Evolutionary conservation across 1,284 basidiomycete species (phyloP).

Genomic region (Filobasidium uniguttulatum): DNA sequence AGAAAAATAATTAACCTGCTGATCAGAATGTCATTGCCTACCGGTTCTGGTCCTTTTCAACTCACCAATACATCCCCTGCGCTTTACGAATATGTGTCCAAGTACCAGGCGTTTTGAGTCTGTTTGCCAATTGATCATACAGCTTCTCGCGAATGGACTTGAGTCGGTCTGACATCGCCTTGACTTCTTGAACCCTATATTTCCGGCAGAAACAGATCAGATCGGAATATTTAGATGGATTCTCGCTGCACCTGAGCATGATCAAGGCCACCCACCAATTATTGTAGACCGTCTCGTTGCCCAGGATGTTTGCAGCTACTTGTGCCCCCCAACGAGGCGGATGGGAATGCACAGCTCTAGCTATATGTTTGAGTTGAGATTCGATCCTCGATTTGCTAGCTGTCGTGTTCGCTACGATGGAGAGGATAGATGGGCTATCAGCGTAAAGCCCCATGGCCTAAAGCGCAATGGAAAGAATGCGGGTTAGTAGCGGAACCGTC

Average conservation of each 20-base stretch:
- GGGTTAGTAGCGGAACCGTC: background rate
- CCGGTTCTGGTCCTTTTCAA: background rate
- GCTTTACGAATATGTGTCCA: constrained; percentile 75
- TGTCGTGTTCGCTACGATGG: constrained; percentile 24
- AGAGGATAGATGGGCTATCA: constrained; percentile 32
- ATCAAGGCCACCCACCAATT: constrained; percentile 57
- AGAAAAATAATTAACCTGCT: background rate
- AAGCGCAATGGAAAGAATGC: too few species aligned
- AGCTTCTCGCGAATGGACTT: constrained; percentile 78
- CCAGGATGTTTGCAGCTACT: constrained; percentile 30
- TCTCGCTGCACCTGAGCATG: too few species aligned
- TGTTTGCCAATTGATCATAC: constrained; percentile 54
- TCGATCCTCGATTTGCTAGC: constrained; percentile 28
- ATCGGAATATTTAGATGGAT: background rate
- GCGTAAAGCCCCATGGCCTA: constrained; percentile 35
- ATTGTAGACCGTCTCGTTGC: constrained; percentile 31
- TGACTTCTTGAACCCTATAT: constrained; percentile 80
- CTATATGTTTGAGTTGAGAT: constrained; percentile 28
- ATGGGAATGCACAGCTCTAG: constrained; percentile 28
- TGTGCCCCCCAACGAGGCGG: constrained; percentile 33
- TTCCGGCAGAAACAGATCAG: constrained; percentile 23
- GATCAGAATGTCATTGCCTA: background rate
- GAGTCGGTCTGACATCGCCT: constrained; percentile 82
- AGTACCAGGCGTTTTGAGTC: constrained; percentile 75
- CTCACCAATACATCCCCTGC: constrained; percentile 33